Base-by-base conservation (phyloP, 257 asterid species). In the Mentha longifolia region DNA sequence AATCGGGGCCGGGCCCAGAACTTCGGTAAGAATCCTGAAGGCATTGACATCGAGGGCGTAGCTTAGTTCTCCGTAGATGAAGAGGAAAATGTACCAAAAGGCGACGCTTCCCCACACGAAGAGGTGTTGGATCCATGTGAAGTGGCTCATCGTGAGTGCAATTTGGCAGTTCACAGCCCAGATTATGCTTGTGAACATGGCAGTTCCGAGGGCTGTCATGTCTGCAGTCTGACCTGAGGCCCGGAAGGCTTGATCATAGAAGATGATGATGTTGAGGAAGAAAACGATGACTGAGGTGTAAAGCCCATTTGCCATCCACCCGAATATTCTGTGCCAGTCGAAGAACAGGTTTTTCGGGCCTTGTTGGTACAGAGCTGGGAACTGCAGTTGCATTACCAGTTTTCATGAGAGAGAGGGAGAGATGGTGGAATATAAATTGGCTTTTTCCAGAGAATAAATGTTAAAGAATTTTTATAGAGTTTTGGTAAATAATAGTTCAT, bases 301-400 rank as follows among this genome's bases (percentile, higher is more conserved):
- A 64, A 91, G 80, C 28, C 96, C 98, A 3, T 94, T 94, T 22
- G 84, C 96, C 96, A 94, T 88, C 98, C 98, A 94, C 65, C 98
- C 98, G 0, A 87, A 84, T 83, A 94, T 91, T 67, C 97, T 80
- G 79, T 75, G 69, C 97, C 98, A 91, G 82, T 89, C 88, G 67
- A 94, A 94, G 88, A 91, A 91, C 80, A 94, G 68, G 61, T 94
- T 94, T 77, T 84, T 88, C 30, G 96, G 97, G 31, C 98, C 98
- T 77, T 94, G 98, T 68, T 91, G 98, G 77, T 94, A 94, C 56
- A 94, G 74, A 11, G 98, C 96, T 42, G 98, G 98, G 70, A 94
- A 94, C 98, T 91, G 91, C 84, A 82, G 14, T 56, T 42, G 67
- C 61, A 13, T 16, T 25, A 75, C 58, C 54, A 43, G 52, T 70